Evolutionary conservation across 441 rosid species (phyloP).

Genomic region (Theobroma grandiflorum): DNA sequence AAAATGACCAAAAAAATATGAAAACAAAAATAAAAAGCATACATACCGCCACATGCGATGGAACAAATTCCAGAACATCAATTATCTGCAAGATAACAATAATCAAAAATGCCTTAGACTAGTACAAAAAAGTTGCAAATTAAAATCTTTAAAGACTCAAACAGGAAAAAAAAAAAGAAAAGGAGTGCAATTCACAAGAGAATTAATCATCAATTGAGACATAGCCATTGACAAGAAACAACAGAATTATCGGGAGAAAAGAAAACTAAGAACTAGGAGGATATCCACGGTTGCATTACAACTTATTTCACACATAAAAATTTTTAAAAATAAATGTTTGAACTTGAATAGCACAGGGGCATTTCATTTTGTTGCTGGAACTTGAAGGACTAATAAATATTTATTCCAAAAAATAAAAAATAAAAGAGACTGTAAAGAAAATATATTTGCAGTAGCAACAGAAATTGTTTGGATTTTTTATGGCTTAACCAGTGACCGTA

Average conservation of each 20-base stretch:
- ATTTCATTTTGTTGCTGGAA: no score
- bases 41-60: constrained; percentile 94
- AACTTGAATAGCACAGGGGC: no score
- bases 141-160: constrained; percentile 1
- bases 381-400: background rate
- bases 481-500: no score
- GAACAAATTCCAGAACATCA: constrained; percentile 87
- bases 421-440: background rate
- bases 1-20: background rate
- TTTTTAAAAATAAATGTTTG: no score
- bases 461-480: background rate
- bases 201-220: no score
- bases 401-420: background rate
- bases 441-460: background rate
- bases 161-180: background rate
- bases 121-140: background rate
- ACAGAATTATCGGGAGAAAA: no score
- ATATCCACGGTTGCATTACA: no score
- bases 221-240: no score
- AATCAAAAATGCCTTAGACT: constrained; percentile 28
- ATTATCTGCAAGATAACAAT: constrained; percentile 69
- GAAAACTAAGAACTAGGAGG: no score
- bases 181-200: no score
- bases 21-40: constrained; percentile 9
- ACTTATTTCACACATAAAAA: no score